Evolutionary conservation across 192 early-diverging fungal species (phyloP), one percentile per base, ranked within the genome.

Genomic region (Podochytrium sp.): DNA sequence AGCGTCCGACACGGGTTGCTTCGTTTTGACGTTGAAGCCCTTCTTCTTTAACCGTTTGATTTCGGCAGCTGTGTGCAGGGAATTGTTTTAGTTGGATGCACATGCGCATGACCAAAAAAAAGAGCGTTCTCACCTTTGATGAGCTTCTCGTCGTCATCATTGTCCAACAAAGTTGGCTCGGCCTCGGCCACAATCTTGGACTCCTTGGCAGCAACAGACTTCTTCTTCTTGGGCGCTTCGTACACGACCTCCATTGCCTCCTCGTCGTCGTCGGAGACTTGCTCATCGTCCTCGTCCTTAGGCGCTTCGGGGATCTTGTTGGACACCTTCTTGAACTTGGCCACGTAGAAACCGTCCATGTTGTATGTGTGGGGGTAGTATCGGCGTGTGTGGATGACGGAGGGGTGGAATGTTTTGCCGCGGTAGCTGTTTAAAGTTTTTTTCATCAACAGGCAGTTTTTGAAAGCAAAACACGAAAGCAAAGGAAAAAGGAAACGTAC

Each of bases 271-370:
- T 71, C 29, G 23, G 18, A 34, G 33, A 38, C 65, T 23, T 42
- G 39, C 29, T 76, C 53, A n/a, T 39, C 60, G 16, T 43, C 66
- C 12, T 25, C 50, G 1, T 76, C 61, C 35, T 72, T 68, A 38
- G 68, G 61, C 0, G 63, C 37, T 74, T 77, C 71, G 23, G 76
- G 78, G 71, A 91, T 89, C 82, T 93, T 95, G 85, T 97, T 98
- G 52, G 92, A 92, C 7, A 91, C 79, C 81, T 99, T 98, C 78
- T 97, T 92, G 79, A 99, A 90, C 73, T 99, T 99, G 51, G 97
- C 94, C 14, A 99, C 96, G 83, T 87, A 99, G 90, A 99, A 99
- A 40, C 97, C 97, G 78, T 99, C 97, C 97, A 99, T 98, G 79
- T 99, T 99, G 79, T 98, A 93, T 32, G 95, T 90, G 74, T 99